A percentile compares a stretch with the other conserved stretches of the same genome.
phyloP scores from a whole-genome alignment of 805 yeast genomes.

The Groenewaldozyma tartarivorans region DNA sequence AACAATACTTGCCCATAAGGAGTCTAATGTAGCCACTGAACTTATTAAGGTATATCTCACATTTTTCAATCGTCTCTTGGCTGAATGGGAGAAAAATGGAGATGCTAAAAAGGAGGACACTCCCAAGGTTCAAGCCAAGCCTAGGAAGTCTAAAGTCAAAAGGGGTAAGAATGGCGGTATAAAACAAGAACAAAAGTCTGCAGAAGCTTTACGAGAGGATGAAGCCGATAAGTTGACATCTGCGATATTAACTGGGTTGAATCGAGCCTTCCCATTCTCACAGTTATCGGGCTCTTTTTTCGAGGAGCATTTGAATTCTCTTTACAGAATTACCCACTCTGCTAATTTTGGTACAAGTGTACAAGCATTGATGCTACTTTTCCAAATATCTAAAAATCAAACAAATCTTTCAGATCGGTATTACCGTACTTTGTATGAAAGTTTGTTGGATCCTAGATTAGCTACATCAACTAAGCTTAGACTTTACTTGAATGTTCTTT shows the following conservation, averaged over 20 bases:
- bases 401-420: constrained; percentile 40
- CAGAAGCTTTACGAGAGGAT: constrained; percentile 42
- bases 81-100: constrained; percentile 43
- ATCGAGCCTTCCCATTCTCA: constrained; percentile 92
- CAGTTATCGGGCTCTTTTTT: constrained; percentile 56
- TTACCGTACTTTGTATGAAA: constrained; percentile 82
- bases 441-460: constrained; percentile 75
- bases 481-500: constrained; percentile 76
- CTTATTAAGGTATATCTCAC: constrained; percentile 79
- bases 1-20: constrained; percentile 73
- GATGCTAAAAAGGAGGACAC: constrained; percentile 29
- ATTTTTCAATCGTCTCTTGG: constrained; percentile 71
- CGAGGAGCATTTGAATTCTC: constrained; percentile 67
- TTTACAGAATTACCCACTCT: constrained; percentile 86
- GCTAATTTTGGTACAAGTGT: constrained; percentile 89
- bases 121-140: constrained; percentile 42
- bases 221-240: constrained; percentile 77
- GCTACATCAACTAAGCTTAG: constrained; percentile 87
- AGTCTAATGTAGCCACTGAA: constrained; percentile 71
- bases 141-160: constrained; percentile 60
- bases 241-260: constrained; percentile 87
- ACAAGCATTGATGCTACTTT: constrained; percentile 80
- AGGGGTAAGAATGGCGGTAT: constrained; percentile 71
- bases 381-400: constrained; percentile 64
- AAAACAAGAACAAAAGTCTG: constrained; percentile 22